Evolutionary conservation across 2,329 filamentous ascomycete genomes (phyloP).

Genomic region (Trichoderma guizhouense): DNA sequence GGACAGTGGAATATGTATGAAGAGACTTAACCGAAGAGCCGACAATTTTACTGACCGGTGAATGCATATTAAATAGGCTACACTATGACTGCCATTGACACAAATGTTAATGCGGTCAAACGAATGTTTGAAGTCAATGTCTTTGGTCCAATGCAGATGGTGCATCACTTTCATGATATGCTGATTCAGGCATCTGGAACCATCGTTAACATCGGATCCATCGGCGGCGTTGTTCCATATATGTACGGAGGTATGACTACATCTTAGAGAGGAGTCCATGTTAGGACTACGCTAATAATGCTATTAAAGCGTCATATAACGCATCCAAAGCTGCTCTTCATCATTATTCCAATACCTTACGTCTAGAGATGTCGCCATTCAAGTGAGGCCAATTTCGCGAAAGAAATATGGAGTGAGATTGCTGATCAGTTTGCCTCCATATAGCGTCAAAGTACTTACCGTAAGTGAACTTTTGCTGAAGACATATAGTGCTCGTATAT

Average conservation of each 20-base stretch:
- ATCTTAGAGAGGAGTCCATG: not conserved
- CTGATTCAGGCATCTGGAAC: conserved; percentile 25
- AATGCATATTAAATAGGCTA: conserved; percentile 20
- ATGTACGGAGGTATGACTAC: conserved; percentile 19
- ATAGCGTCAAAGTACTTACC: not conserved
- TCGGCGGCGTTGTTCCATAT: conserved; percentile 24
- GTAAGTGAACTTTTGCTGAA: not conserved
- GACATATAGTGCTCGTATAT: not conserved
- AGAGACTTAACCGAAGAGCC: not conserved
- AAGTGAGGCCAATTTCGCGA: conserved; percentile 10
- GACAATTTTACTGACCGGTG: not conserved
- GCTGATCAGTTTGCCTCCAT: not conserved
- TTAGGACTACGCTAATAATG: not conserved
- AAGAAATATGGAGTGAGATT: not conserved
- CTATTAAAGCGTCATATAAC: conserved; percentile 20
- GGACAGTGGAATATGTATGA: conserved; percentile 3
- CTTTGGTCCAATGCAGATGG: conserved; percentile 32
- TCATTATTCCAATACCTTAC: conserved; percentile 23
- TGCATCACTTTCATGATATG: conserved; percentile 23
- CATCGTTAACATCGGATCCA: conserved; percentile 27
- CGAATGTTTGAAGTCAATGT: conserved; percentile 43
- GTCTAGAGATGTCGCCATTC: conserved; percentile 26
- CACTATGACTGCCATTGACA: conserved; percentile 30
- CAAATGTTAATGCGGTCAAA: conserved; percentile 31
- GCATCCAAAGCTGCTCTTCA: conserved; percentile 26